Evolutionary conservation across 805 yeast species (phyloP).

Genomic region (Saccharomycopsis malanga): DNA sequence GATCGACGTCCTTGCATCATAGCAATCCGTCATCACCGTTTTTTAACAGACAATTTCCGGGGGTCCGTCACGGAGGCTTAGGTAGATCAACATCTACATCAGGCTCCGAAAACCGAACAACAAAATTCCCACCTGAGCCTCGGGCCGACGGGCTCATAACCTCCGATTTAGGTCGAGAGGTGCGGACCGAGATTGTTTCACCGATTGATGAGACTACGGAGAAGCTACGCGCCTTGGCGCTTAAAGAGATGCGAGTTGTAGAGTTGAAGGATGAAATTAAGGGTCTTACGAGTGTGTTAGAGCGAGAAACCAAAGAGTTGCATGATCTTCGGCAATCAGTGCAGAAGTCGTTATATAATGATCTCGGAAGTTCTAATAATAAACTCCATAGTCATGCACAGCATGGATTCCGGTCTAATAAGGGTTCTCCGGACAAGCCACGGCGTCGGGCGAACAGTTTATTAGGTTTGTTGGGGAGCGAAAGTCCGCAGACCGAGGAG

Average conservation of each 20-base stretch:
- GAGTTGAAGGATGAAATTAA: conserved; percentile 20
- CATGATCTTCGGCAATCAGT: conserved; percentile 15
- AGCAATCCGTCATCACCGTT: conserved; percentile 11
- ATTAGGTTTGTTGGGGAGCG: conserved; percentile 7
- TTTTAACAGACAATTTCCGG: background rate
- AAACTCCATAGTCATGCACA: background rate
- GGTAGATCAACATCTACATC: conserved; percentile 3
- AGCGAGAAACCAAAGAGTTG: conserved; percentile 16
- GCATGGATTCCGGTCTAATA: background rate
- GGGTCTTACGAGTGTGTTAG: conserved; percentile 4
- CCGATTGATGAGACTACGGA: conserved; percentile 17
- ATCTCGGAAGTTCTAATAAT: conserved; percentile 7
- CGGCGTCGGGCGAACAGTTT: conserved; percentile 12
- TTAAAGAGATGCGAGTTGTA: conserved; percentile 22
- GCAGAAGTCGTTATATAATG: conserved; percentile 14
- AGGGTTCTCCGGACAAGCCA: background rate
- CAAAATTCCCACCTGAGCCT: no score
- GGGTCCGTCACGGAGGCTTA: background rate
- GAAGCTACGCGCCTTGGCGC: conserved; percentile 17
- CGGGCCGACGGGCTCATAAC: background rate
- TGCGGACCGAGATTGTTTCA: background rate
- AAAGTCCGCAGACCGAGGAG: background rate
- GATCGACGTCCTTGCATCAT: conserved; percentile 14
- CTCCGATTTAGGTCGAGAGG: background rate
- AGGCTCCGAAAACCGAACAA: background rate